Evolutionary conservation across 1,284 basidiomycete genomes (phyloP).

Genomic region (Ceratobasidium sp.): DNA sequence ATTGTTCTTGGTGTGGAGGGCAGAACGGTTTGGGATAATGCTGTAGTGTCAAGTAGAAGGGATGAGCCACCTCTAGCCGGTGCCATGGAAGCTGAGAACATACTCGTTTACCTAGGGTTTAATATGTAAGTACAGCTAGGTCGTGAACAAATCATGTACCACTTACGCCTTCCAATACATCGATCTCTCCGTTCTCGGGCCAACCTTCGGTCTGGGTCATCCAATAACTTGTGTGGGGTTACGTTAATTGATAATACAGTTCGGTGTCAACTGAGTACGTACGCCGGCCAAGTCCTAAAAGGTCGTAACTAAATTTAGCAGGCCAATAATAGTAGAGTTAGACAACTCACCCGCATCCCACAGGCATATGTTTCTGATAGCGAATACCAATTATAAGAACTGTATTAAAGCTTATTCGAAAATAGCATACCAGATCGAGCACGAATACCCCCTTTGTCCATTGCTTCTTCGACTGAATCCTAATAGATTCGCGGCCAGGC

Average conservation of each 20-base stretch:
- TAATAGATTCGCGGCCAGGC: constrained; percentile 42
- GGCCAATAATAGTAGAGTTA: not conserved
- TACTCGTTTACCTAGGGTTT: constrained; percentile 18
- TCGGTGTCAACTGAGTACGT: constrained; percentile 24
- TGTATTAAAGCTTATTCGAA: constrained; percentile 34
- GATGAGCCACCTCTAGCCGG: not conserved
- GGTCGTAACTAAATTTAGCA: not conserved
- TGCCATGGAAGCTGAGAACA: not conserved
- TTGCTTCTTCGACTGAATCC: constrained; percentile 40
- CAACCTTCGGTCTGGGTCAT: constrained; percentile 58
- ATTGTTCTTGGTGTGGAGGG: constrained; percentile 60
- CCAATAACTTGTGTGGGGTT: not conserved
- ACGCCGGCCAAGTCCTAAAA: constrained; percentile 63
- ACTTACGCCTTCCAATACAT: constrained; percentile 57
- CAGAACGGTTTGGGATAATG: constrained; percentile 56
- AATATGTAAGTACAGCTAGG: not conserved
- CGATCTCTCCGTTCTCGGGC: constrained; percentile 57
- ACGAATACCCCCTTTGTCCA: constrained; percentile 38
- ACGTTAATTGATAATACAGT: not conserved
- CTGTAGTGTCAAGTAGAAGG: not conserved
- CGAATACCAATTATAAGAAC: too few relatives aligned
- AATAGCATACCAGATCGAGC: constrained; percentile 17
- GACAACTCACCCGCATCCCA: constrained; percentile 45
- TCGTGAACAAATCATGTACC: constrained; percentile 41
- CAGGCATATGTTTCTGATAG: constrained; percentile 47